phyloP scores from a whole-genome alignment of 805 yeast species.

The Saccharomycopsis schoenii region DNA sequence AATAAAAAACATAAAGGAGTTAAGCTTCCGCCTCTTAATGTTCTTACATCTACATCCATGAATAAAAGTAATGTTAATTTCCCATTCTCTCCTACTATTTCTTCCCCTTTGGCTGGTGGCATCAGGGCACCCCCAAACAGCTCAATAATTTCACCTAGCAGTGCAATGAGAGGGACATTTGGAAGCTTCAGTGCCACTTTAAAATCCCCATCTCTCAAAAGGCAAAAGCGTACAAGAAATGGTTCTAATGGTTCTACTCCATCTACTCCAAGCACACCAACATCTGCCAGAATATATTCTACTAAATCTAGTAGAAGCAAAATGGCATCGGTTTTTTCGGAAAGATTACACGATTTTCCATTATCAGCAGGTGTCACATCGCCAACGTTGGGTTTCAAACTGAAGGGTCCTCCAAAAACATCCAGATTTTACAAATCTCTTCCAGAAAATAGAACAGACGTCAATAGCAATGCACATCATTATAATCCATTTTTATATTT shows the following conservation, averaged over 20 bases:
- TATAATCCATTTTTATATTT: slow-evolving; percentile 29
- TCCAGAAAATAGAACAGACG: slow-evolving; percentile 12
- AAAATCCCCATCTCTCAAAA: not conserved
- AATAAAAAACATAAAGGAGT: not conserved
- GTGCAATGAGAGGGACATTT: not conserved
- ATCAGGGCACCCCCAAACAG: not conserved
- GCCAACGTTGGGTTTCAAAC: not conserved
- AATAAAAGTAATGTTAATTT: not conserved
- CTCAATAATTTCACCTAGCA: not conserved
- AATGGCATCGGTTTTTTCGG: slow-evolving; percentile 16
- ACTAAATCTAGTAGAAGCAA: slow-evolving; percentile 8
- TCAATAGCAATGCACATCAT: slow-evolving; percentile 17
- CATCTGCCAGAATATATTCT: not conserved
- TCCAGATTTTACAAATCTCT: slow-evolving; percentile 16
- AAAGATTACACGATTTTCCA: slow-evolving; percentile 2
- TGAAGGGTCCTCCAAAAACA: slow-evolving; percentile 17
- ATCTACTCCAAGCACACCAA: not conserved
- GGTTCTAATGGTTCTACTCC: not conserved
- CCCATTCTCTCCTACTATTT: not conserved
- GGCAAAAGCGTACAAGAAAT: not conserved
- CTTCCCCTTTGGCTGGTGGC: not conserved
- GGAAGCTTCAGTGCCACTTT: not conserved
- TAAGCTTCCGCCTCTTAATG: not conserved
- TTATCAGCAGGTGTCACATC: not conserved
- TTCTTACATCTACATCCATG: not conserved